These are phyloP conservation scores for Yamadazyma buinensis DNA, from an alignment of 1,139 yeast genomes.

Conservation along the genomic window DNA sequence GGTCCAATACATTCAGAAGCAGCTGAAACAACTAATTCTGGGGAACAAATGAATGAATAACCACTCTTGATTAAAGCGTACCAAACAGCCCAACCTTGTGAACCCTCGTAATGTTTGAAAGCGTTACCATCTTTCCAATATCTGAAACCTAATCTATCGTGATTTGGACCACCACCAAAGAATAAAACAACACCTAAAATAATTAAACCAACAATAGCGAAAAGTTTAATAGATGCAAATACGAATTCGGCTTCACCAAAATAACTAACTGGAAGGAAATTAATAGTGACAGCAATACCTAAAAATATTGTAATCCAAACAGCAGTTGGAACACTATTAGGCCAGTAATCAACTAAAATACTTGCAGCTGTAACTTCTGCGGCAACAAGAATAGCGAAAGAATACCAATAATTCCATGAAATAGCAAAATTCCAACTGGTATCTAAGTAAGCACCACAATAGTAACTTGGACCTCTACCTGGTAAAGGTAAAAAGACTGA, in stretches of 20 bases:
- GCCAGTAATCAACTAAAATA: constrained; percentile 55
- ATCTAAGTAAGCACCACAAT: constrained; percentile 33
- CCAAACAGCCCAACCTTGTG: constrained; percentile 55
- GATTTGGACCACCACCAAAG: constrained; percentile 54
- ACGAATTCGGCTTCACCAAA: constrained; percentile 69
- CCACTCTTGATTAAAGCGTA: constrained; percentile 38
- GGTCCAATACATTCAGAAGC: constrained; percentile 45
- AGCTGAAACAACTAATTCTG: constrained; percentile 37
- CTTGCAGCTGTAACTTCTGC: constrained; percentile 54
- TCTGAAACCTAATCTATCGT: constrained; percentile 57
- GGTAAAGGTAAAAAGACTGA: constrained; percentile 53
- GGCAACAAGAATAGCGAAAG: constrained; percentile 46
- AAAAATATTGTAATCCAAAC: constrained; percentile 55
- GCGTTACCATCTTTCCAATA: constrained; percentile 65
- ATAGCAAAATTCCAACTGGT: constrained; percentile 43
- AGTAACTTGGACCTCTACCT: constrained; percentile 42
- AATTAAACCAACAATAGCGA: constrained; percentile 35
- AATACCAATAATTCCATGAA: constrained; percentile 47
- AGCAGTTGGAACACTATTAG: constrained; percentile 43
- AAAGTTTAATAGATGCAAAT: constrained; percentile 55
- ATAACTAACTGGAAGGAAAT: constrained; percentile 43
- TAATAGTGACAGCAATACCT: constrained; percentile 32
- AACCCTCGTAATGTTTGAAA: constrained; percentile 46
- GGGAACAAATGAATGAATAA: constrained; percentile 38
- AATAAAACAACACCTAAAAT: constrained; percentile 41